Evolutionary conservation across 768 basidiomycete genomes (phyloP).

Genomic region (Infundibulicybe gibba): DNA sequence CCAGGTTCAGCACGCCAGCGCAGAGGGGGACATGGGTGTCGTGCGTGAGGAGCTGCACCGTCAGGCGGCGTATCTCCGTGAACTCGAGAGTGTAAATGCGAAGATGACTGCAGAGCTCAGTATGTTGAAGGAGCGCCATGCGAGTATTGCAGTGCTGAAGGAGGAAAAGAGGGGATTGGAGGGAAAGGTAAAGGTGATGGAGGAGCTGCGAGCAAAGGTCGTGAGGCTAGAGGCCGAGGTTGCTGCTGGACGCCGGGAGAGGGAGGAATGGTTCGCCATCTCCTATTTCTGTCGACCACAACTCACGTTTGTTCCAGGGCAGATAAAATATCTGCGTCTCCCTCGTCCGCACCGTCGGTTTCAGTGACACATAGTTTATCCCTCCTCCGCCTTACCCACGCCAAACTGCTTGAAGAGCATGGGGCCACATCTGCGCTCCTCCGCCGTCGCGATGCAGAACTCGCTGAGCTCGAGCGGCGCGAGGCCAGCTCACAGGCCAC

Average conservation of each 20-base stretch:
- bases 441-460: constrained; percentile 49
- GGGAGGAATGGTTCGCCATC: constrained; percentile 48
- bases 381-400: constrained; percentile 57
- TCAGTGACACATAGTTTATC: constrained; percentile 56
- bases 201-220: constrained; percentile 53
- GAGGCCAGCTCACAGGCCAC: constrained; percentile 26
- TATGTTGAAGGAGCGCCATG: constrained; percentile 49
- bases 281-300: constrained; percentile 8
- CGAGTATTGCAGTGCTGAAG: constrained; percentile 62
- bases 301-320: constrained; percentile 25
- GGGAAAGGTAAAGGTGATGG: constrained; percentile 41
- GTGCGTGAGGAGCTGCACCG: constrained; percentile 67
- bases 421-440: constrained; percentile 54
- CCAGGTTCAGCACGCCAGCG: constrained; percentile 14
- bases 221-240: constrained; percentile 62
- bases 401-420: constrained; percentile 62
- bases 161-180: constrained; percentile 73
- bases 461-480: constrained; percentile 33
- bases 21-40: constrained; percentile 51
- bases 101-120: constrained; percentile 51
- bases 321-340: constrained; percentile 25
- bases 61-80: constrained; percentile 58
- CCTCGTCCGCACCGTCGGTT: constrained; percentile 38
- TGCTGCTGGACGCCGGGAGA: constrained; percentile 53
- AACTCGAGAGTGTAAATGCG: constrained; percentile 56